Evolutionary conservation across 1,284 basidiomycete genomes (phyloP).

Genomic region (Quambalaria eucalypti): DNA sequence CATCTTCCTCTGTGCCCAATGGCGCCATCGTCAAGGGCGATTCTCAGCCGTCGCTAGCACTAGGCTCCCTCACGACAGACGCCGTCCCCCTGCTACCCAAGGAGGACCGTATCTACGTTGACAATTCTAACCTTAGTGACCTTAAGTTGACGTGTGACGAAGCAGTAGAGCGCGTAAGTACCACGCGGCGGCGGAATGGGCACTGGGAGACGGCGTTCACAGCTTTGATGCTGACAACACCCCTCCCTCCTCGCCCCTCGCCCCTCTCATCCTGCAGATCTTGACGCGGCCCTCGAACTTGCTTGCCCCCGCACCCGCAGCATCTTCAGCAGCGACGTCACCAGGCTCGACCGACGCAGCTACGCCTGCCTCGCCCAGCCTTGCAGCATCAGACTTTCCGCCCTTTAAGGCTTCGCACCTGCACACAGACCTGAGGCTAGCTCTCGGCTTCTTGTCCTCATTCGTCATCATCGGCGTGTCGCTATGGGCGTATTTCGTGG

Average conservation of each 20-base stretch:
- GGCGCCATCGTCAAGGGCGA: no score
- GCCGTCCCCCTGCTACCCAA: not conserved
- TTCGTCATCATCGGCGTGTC: constrained; percentile 36
- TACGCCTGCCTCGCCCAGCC: not conserved
- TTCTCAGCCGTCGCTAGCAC: no score
- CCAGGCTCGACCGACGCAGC: not conserved
- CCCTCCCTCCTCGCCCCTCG: not conserved
- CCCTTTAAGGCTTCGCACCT: constrained; percentile 36
- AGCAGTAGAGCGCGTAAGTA: constrained; percentile 29
- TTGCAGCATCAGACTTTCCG: constrained; percentile 8
- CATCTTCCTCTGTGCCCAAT: no score
- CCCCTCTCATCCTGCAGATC: constrained; percentile 8
- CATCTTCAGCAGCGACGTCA: not conserved
- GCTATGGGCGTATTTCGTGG: constrained; percentile 35
- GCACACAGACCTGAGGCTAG: constrained; percentile 30
- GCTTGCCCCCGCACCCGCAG: not conserved
- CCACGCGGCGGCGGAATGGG: not conserved
- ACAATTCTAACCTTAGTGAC: constrained; percentile 32
- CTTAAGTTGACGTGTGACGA: constrained; percentile 40
- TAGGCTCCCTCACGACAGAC: not conserved
- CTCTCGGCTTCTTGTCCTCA: constrained; percentile 26
- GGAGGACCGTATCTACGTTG: constrained; percentile 26
- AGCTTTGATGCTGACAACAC: not conserved
- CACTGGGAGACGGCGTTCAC: not conserved
- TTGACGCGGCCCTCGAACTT: constrained; percentile 6